These are phyloP conservation scores for Pichia sp. DNA, from an alignment of 1,139 yeast species.

Conservation along the genomic window DNA sequence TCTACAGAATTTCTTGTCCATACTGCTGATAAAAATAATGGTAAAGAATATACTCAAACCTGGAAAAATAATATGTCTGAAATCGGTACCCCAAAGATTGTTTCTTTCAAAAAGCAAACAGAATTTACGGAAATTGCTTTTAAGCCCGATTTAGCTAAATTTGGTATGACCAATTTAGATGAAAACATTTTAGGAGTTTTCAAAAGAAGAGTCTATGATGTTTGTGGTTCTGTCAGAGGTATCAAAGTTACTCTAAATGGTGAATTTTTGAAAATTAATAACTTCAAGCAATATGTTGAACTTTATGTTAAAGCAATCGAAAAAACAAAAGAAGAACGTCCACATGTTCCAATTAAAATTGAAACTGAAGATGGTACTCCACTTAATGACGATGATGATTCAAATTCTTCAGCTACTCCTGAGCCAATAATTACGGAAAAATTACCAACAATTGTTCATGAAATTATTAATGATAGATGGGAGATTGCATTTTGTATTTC, in stretches of 20 bases:
- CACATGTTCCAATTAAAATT: slow-evolving; percentile 25
- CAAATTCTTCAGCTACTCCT: slow-evolving; percentile 19
- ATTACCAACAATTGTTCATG: slow-evolving; percentile 71
- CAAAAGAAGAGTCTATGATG: slow-evolving; percentile 89
- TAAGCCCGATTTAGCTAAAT: slow-evolving; percentile 79
- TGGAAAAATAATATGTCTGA: slow-evolving; percentile 87
- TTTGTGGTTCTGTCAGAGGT: slow-evolving; percentile 91
- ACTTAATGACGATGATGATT: slow-evolving; percentile 22
- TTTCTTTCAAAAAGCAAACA: slow-evolving; percentile 48
- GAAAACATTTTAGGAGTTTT: slow-evolving; percentile 77
- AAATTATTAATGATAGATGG: slow-evolving; percentile 78
- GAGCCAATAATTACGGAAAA: slow-evolving; percentile 25
- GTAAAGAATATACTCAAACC: slow-evolving; percentile 63
- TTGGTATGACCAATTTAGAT: slow-evolving; percentile 78
- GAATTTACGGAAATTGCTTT: slow-evolving; percentile 88
- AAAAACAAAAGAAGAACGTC: slow-evolving; percentile 32
- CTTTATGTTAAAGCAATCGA: slow-evolving; percentile 76
- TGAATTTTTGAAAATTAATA: slow-evolving; percentile 57
- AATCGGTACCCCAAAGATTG: slow-evolving; percentile 71
- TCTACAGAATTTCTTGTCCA: slow-evolving; percentile 83
- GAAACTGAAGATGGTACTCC: slow-evolving; percentile 13
- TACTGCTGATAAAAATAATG: slow-evolving; percentile 72
- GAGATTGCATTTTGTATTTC: slow-evolving; percentile 94
- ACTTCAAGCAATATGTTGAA: slow-evolving; percentile 84
- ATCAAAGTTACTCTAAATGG: slow-evolving; percentile 77